Evolutionary conservation across 805 yeast species (phyloP).

Genomic region (Pichia deserticola): DNA sequence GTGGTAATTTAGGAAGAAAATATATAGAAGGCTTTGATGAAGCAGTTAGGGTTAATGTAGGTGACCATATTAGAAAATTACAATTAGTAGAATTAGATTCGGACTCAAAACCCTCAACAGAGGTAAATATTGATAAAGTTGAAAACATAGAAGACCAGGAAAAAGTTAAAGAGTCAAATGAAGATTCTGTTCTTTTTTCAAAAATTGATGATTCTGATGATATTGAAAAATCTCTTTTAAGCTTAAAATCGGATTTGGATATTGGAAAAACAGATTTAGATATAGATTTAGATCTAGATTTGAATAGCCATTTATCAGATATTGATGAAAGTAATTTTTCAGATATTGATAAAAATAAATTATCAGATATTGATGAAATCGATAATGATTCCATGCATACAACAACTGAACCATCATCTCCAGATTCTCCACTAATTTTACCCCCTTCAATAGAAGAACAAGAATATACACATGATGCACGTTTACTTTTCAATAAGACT

Average conservation of each 20-base stretch:
- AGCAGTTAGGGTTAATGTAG: conserved; percentile 28
- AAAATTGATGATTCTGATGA: neutral
- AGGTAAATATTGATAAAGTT: too few species aligned
- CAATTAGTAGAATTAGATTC: conserved; percentile 9
- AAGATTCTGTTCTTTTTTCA: neutral
- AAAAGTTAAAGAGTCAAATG: neutral
- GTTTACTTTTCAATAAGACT: conserved; percentile 10
- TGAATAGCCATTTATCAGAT: neutral
- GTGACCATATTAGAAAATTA: conserved; percentile 18
- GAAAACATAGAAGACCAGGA: too few species aligned
- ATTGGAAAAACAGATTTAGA: neutral
- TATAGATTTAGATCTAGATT: too few species aligned
- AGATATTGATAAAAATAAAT: neutral
- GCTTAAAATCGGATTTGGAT: neutral
- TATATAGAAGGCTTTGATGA: conserved; percentile 22
- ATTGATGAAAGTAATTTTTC: neutral
- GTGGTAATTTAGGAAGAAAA: conserved; percentile 37
- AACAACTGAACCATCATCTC: neutral
- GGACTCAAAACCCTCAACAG: too few species aligned
- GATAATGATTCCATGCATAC: neutral
- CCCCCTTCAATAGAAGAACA: conserved; percentile 8
- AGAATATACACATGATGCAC: conserved; percentile 10
- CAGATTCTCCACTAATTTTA: neutral
- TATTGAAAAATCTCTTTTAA: neutral
- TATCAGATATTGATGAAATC: neutral